Percentiles rank a stretch among this genome's conserved stretches.
Conservation (phyloP, 306 rosid species). For the Dalbergia oliveri region DNA sequence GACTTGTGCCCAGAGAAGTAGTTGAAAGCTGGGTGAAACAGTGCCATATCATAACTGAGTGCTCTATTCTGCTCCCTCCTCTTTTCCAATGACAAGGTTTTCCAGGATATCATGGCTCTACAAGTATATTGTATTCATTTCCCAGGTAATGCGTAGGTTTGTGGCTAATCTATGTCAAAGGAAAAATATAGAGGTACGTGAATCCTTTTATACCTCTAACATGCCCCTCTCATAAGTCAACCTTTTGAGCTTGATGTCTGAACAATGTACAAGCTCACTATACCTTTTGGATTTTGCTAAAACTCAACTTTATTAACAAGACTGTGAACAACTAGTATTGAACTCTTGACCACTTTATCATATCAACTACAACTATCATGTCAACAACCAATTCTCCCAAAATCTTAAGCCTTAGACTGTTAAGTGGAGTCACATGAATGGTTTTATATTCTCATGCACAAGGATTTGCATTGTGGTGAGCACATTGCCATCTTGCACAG, state of each 20-base stretch:
- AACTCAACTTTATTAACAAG: neutral
- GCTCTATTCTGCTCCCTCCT: constrained; percentile 17
- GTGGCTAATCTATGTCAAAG: neutral
- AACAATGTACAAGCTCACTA: neutral
- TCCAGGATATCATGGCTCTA: neutral
- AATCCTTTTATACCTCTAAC: neutral
- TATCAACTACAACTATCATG: neutral
- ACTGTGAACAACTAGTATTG: neutral
- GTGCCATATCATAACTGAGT: neutral
- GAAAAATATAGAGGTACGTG: neutral
- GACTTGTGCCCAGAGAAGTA: neutral
- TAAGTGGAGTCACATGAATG: neutral
- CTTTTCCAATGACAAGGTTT: neutral
- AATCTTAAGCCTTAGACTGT: neutral
- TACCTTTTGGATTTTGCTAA: neutral
- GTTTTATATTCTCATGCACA: neutral
- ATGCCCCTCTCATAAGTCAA: neutral
- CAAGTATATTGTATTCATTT: constrained; percentile 8
- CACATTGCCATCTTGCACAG: neutral
- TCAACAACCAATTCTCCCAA: neutral
- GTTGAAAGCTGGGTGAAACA: neutral
- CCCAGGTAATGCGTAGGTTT: neutral
- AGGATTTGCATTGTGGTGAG: neutral
- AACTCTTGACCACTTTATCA: neutral
- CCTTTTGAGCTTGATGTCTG: neutral